Evolutionary conservation across 257 asterid species (phyloP).

Genomic region (Leptodermis oblonga): DNA sequence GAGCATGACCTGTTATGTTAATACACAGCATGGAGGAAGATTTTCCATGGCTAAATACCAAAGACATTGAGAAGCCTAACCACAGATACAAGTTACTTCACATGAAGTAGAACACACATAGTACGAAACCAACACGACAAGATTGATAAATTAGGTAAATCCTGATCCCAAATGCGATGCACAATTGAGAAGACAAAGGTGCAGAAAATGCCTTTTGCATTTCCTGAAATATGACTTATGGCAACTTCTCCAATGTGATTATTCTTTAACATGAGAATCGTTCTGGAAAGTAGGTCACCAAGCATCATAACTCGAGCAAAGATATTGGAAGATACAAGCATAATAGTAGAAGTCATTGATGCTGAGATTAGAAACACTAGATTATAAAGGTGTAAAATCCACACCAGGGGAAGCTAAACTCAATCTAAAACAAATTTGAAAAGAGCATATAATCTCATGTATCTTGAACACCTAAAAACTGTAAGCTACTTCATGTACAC

Average conservation of each 20-base stretch:
- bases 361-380: not conserved
- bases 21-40: not conserved
- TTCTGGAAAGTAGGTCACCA: not conserved
- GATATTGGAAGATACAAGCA: not conserved
- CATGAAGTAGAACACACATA: too few relatives aligned
- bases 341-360: not conserved
- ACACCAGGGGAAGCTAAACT: not conserved
- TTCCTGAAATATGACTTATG: too few relatives aligned
- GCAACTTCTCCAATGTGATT: not conserved
- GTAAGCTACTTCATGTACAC: constrained; percentile 1
- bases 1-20: not conserved
- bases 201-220: not conserved
- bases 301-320: too few relatives aligned
- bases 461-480: not conserved
- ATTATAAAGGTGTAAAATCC: not conserved
- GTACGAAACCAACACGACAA: not conserved
- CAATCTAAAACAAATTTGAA: not conserved
- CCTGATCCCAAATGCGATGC: not conserved
- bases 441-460: not conserved
- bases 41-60: too few relatives aligned
- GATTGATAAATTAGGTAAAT: not conserved
- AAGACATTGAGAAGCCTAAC: too few relatives aligned
- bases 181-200: not conserved
- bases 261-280: not conserved
- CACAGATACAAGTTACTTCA: too few relatives aligned